Base-by-base conservation (phyloP, 1,284 basidiomycete genomes). In the Anthracocystis panici-leucophaei region DNA sequence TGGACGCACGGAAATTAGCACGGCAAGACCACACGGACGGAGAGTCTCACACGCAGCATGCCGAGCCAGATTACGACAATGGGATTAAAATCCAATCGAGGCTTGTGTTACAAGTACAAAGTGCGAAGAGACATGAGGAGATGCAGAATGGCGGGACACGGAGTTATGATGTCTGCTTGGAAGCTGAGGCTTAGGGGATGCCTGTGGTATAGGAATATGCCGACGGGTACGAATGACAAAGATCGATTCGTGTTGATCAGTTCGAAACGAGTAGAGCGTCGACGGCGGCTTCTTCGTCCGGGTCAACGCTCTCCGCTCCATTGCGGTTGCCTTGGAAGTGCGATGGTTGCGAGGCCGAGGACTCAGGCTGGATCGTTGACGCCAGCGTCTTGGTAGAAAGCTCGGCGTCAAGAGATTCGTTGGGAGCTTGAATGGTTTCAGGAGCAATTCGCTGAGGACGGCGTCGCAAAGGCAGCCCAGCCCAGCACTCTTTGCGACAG, bases 401-500 rank as follows among this genome's bases (percentile, higher is more conserved):
- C 23, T 42, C 46, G 9, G 6, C 46, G 38, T 40, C 11, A 9
- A 2, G 25, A 20, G 20, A 6, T 25, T 8, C 5, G 20, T 12
- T 29, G 40, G 29, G 9, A 18, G 27, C 29, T 9, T 20, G 11
- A 29, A 8, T 5, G 14, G 41, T 38, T 11, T 60, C 45, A 16
- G 50, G 14, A 41, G 44, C 44, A 10, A 53, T 10, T 11, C 67
- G 62, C 21, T 57, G 56, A 7, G 78, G 78, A 27, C 65, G 65
- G 27, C 52, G 57, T 29, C 69, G 61, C 20, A 74, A 54, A 10
- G 82, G 82, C 16, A 84, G 56, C 33, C 76, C 59, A 0, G 79
- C 82, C 81, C 81, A 84, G 21, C 68, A 71, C 48, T 83, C 80
- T 27, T 76, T 75, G n/a, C 82, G 62, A 54, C 82, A 83, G 6